Percentiles rank a stretch among this genome's conserved stretches.
phyloP scores from a whole-genome alignment of 768 basidiomycete genomes.

The Collybia nuda region DNA sequence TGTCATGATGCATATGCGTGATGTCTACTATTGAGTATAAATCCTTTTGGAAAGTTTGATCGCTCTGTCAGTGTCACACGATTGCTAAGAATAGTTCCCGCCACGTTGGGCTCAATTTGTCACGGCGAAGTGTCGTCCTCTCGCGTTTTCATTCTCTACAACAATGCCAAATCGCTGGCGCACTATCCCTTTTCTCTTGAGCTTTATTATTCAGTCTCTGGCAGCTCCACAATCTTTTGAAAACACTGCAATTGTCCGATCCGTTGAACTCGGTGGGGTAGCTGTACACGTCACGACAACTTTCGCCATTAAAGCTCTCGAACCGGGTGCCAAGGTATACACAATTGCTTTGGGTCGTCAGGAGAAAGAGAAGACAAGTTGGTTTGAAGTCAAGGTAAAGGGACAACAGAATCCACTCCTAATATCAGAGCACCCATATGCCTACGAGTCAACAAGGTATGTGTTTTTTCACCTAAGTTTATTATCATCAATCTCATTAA shows the following conservation, averaged over 20 bases:
- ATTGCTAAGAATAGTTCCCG: conserved; percentile 20
- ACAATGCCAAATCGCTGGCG: conserved; percentile 39
- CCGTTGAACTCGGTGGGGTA: conserved; percentile 87
- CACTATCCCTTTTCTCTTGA: conserved; percentile 46
- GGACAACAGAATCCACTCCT: conserved; percentile 57
- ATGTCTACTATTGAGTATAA: conserved; percentile 2
- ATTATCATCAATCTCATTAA: conserved; percentile 6
- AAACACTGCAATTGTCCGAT: conserved; percentile 87
- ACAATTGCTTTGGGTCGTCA: conserved; percentile 62
- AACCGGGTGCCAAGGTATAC: conserved; percentile 60
- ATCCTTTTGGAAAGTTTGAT: too few relatives aligned
- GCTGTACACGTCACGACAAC: conserved; percentile 88
- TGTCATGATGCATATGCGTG: too few relatives aligned
- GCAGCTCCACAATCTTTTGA: conserved; percentile 60
- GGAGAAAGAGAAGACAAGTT: conserved; percentile 70
- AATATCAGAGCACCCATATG: conserved; percentile 40
- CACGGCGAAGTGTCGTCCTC: conserved; percentile 5
- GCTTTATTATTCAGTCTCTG: conserved; percentile 36
- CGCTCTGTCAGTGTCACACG: too few relatives aligned
- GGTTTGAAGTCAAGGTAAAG: conserved; percentile 80
- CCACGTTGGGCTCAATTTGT: conserved; percentile 28
- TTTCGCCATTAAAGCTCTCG: conserved; percentile 76
- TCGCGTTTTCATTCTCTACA: conserved; percentile 28
- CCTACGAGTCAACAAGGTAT: conserved; percentile 51
- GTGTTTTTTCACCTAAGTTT: conserved; percentile 17